phyloP scores from a whole-genome alignment of 2,329 filamentous ascomycete species.

The Colletotrichum aenigma region DNA sequence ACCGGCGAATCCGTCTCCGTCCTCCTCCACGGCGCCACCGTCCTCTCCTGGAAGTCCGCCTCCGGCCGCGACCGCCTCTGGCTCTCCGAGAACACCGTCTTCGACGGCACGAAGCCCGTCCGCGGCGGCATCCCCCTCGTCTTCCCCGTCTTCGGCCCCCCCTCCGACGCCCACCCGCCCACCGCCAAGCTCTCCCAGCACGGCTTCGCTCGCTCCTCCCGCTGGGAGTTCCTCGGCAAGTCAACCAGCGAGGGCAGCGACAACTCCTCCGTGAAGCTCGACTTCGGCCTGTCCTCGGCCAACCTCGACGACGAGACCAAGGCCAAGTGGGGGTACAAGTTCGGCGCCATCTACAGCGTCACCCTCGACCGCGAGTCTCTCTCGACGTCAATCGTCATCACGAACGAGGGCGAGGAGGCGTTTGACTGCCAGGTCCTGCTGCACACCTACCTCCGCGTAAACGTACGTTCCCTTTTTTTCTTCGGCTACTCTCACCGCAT shows the following conservation, averaged over 20 bases:
- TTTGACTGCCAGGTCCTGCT: conserved; percentile 93
- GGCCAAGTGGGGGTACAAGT: conserved; percentile 83
- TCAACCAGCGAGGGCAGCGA: conserved; percentile 55
- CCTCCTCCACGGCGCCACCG: conserved; percentile 89
- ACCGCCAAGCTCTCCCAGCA: conserved; percentile 86
- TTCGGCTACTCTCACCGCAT: neutral
- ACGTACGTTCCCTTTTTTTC: conserved; percentile 52
- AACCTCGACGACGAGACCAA: conserved; percentile 72
- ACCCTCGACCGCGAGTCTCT: conserved; percentile 78
- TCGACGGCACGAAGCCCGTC: conserved; percentile 89
- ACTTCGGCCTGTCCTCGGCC: conserved; percentile 85
- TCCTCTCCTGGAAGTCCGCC: conserved; percentile 90
- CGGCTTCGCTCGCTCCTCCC: conserved; percentile 88
- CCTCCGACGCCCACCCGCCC: conserved; percentile 71
- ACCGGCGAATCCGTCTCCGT: conserved; percentile 87
- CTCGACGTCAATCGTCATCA: conserved; percentile 82
- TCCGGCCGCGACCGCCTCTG: conserved; percentile 83
- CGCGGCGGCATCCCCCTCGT: conserved; percentile 91
- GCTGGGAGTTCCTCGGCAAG: conserved; percentile 95
- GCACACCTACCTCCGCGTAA: conserved; percentile 86
- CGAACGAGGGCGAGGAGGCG: conserved; percentile 80
- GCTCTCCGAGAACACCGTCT: conserved; percentile 77
- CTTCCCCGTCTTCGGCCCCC: conserved; percentile 91
- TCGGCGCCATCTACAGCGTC: conserved; percentile 92
- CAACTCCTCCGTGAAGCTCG: conserved; percentile 79